phyloP scores from a whole-genome alignment of 2,329 filamentous ascomycete genomes.

The Pseudonectria foliicola region DNA sequence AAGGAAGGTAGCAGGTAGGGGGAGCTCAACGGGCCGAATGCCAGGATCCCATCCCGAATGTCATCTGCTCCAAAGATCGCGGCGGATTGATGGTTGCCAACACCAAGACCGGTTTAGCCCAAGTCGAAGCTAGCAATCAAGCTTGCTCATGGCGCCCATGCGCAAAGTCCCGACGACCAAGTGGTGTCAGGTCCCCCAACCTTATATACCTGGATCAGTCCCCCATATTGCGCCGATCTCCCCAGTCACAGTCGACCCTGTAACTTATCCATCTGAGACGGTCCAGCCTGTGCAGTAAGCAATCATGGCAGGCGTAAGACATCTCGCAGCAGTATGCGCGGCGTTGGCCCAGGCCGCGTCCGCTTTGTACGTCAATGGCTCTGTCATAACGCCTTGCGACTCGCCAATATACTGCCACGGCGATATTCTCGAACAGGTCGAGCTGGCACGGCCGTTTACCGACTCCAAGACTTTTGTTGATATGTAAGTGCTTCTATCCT shows the following conservation, averaged over 20 bases:
- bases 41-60: no score
- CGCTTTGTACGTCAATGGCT: conserved; percentile 53
- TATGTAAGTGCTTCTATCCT: conserved; percentile 38
- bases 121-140: no score
- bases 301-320: conserved; percentile 20
- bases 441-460: conserved; percentile 55
- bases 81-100: no score
- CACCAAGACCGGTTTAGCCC: no score
- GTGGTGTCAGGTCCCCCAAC: no score
- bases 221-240: no score
- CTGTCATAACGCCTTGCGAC: conserved; percentile 56
- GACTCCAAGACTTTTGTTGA: conserved; percentile 69
- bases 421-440: conserved; percentile 53
- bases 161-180: no score
- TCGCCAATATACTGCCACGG: conserved; percentile 62
- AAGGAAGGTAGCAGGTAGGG: no score
- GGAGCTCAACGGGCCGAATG: no score
- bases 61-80: no score
- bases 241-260: background rate
- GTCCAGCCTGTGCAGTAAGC: conserved; percentile 2
- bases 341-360: conserved; percentile 23
- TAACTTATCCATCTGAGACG: background rate
- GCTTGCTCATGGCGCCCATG: no score
- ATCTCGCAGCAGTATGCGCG: conserved; percentile 21
- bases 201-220: no score